Conservation (phyloP, 2,329 filamentous ascomycete genomes). For the Elsinoe australis region DNA sequence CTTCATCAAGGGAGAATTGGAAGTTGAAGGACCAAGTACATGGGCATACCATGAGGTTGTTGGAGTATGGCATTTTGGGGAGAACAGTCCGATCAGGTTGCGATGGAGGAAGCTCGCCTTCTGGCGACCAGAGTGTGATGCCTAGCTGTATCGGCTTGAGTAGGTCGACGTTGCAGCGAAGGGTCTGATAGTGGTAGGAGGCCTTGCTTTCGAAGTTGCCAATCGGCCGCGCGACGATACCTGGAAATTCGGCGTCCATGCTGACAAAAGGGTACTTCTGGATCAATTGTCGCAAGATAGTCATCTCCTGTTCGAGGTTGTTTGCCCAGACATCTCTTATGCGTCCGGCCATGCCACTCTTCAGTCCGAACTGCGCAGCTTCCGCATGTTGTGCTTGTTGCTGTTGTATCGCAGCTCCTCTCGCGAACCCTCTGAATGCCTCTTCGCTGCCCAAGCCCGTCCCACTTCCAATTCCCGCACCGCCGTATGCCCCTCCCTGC, state of each 20-base stretch:
- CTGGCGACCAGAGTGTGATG: constrained; percentile 83
- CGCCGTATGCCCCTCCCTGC: constrained; percentile 21
- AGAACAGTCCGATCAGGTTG: constrained; percentile 48
- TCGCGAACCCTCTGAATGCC: constrained; percentile 77
- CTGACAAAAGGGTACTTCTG: constrained; percentile 93
- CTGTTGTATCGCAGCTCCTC: constrained; percentile 54
- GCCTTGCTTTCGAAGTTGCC: constrained; percentile 85
- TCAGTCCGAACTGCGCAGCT: constrained; percentile 34
- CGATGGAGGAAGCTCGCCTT: constrained; percentile 77
- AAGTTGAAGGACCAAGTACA: constrained; percentile 99
- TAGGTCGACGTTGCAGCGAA: constrained; percentile 94
- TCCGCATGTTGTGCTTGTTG: constrained; percentile 38
- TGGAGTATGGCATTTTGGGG: constrained; percentile 43
- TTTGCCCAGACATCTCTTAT: constrained; percentile 96
- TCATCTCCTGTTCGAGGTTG: constrained; percentile 88
- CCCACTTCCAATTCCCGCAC: constrained; percentile 30
- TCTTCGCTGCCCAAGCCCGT: constrained; percentile 79
- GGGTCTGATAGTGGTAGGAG: constrained; percentile 96
- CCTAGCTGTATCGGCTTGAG: constrained; percentile 97
- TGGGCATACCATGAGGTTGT: constrained; percentile 57
- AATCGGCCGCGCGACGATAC: constrained; percentile 91
- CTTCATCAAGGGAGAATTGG: constrained; percentile 83
- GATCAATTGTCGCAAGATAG: constrained; percentile 68
- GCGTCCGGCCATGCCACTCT: constrained; percentile 60
- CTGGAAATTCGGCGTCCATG: constrained; percentile 99